Conservation (phyloP, 2,329 filamentous ascomycete genomes). For the Colletotrichum abscissum region DNA sequence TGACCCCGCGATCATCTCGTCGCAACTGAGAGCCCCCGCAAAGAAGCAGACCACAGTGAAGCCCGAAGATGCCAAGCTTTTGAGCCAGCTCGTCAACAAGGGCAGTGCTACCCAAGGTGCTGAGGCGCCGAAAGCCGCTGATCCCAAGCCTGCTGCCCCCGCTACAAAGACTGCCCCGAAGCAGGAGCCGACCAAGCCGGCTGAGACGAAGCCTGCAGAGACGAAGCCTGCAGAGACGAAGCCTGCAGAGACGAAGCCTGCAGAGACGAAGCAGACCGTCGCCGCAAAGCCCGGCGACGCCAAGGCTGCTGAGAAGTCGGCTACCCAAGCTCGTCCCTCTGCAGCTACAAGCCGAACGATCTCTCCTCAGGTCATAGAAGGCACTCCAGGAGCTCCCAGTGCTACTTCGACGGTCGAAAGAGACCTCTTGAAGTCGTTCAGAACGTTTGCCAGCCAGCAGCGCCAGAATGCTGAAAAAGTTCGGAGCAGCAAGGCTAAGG, state of each 20-base stretch:
- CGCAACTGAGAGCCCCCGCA: conserved; percentile 71
- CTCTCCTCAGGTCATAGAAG: conserved; percentile 52
- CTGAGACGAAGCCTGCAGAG: conserved; percentile 21
- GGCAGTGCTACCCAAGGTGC: conserved; percentile 1
- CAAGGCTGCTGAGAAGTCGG: conserved; percentile 33
- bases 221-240: conserved; percentile 24
- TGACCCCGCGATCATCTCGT: conserved; percentile 91
- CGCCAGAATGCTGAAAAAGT: conserved; percentile 66
- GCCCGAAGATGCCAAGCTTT: conserved; percentile 41
- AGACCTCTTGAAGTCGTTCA: conserved; percentile 73
- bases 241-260: conserved; percentile 15
- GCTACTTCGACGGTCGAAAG: conserved; percentile 71
- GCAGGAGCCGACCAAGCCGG: conserved; percentile 13
- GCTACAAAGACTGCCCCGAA: conserved; percentile 23
- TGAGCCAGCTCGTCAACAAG: conserved; percentile 26
- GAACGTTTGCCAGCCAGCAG: conserved; percentile 70
- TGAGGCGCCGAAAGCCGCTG: conserved; percentile 17
- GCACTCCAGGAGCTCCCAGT: conserved; percentile 58
- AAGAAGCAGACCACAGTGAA: conserved; percentile 54
- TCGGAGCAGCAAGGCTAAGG: conserved; percentile 68
- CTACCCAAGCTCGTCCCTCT: conserved; percentile 46
- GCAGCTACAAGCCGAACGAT: conserved; percentile 54
- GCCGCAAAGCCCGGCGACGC: conserved; percentile 9
- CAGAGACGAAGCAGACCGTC: conserved; percentile 22
- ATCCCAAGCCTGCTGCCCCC: conserved; percentile 15